Conservation (phyloP, 306 rosid genomes). For the Gynostemma pentaphyllum region DNA sequence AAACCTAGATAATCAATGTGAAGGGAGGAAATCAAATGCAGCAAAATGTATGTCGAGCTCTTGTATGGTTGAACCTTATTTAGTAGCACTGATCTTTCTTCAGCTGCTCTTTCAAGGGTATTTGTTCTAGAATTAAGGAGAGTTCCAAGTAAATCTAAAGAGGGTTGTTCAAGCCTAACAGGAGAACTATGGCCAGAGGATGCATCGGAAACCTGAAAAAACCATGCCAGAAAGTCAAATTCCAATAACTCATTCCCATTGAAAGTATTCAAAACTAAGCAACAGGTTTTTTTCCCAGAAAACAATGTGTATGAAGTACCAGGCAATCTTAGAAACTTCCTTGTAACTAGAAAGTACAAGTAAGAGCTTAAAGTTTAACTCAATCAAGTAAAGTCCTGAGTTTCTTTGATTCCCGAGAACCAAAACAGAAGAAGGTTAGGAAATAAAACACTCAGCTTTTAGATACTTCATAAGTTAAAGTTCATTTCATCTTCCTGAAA, state of each 20-base stretch:
- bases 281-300: background rate
- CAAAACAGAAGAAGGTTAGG: background rate
- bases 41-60: background rate
- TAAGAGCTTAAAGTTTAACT: slow-evolving; percentile 75
- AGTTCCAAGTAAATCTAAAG: slow-evolving; percentile 55
- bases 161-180: slow-evolving; percentile 50
- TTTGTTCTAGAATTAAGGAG: slow-evolving; percentile 52
- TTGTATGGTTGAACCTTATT: slow-evolving; percentile 44
- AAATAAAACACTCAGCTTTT: background rate
- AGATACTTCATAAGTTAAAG: background rate
- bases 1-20: background rate
- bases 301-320: slow-evolving; percentile 30
- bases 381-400: slow-evolving; percentile 54
- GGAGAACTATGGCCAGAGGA: slow-evolving; percentile 42
- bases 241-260: background rate
- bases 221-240: slow-evolving; percentile 9
- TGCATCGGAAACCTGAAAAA: slow-evolving; percentile 42
- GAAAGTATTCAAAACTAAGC: background rate
- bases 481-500: background rate
- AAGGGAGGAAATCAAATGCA: background rate
- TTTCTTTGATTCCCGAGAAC: slow-evolving; percentile 57
- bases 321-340: slow-evolving; percentile 74
- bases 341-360: slow-evolving; percentile 72
- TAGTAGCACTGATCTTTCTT: slow-evolving; percentile 63
- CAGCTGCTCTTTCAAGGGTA: slow-evolving; percentile 81